Percentiles rank a stretch among this genome's conserved stretches.
Evolutionary conservation across 441 rosid species (phyloP).

Genomic region (Cnidoscolus chayamansa): DNA sequence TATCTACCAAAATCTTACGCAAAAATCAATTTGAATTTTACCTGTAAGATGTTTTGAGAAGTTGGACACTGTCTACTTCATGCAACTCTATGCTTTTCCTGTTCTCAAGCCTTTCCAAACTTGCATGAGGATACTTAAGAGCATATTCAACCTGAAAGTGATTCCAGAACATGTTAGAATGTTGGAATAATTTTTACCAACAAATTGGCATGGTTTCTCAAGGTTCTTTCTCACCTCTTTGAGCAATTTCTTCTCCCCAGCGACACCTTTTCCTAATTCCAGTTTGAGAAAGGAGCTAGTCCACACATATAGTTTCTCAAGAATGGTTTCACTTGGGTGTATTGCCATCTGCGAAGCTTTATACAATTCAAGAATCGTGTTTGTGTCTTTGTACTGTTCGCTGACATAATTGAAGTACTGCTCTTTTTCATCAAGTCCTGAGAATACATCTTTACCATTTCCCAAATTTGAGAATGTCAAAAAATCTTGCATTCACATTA

Average conservation of each 20-base stretch:
- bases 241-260: background rate
- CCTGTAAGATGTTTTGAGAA: slow-evolving; percentile 12
- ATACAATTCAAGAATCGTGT: slow-evolving; percentile 54
- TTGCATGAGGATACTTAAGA: slow-evolving; percentile 47
- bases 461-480: background rate
- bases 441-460: slow-evolving; percentile 44
- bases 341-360: slow-evolving; percentile 53
- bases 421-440: slow-evolving; percentile 26
- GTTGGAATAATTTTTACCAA: background rate
- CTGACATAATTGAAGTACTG: slow-evolving; percentile 44
- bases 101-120: slow-evolving; percentile 49
- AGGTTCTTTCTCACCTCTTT: background rate
- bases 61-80: background rate
- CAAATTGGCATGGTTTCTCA: background rate
- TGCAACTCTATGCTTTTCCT: slow-evolving; percentile 46
- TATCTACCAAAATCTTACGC: too few relatives aligned
- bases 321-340: slow-evolving; percentile 44
- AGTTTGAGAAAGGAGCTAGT: slow-evolving; percentile 43
- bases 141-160: slow-evolving; percentile 53
- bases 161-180: background rate
- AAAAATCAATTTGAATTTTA: slow-evolving; percentile 6
- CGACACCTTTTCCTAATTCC: slow-evolving; percentile 24
- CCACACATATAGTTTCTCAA: slow-evolving; percentile 48
- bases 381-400: slow-evolving; percentile 46
- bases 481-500: too few relatives aligned